phyloP scores from a whole-genome alignment of 148 eudicot species.

The Fagopyrum homotropicum region DNA sequence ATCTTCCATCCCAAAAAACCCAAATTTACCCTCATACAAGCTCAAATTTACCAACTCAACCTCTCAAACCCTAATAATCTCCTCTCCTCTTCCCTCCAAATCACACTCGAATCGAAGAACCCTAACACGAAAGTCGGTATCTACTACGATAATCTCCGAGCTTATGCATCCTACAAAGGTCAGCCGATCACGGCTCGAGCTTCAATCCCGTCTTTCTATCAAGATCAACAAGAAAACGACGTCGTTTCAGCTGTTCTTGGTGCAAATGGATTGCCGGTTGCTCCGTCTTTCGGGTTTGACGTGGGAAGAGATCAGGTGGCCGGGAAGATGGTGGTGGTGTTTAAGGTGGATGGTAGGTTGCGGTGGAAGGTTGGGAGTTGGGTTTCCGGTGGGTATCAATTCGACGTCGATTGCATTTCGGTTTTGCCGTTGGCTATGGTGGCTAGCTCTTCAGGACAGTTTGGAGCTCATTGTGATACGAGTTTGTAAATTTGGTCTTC shows the following conservation, averaged over 20 bases:
- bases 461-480: slow-evolving; percentile 10
- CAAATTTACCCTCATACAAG: slow-evolving; percentile 53
- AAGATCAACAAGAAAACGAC: slow-evolving; percentile 56
- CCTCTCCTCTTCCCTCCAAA: slow-evolving; percentile 65
- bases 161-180: slow-evolving; percentile 66
- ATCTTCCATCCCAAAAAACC: slow-evolving; percentile 81
- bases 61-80: slow-evolving; percentile 47
- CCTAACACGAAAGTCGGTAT: slow-evolving; percentile 72
- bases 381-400: slow-evolving; percentile 69
- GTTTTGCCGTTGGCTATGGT: slow-evolving; percentile 33
- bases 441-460: slow-evolving; percentile 4
- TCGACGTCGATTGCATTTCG: slow-evolving; percentile 58
- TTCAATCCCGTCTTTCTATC: slow-evolving; percentile 61
- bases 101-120: slow-evolving; percentile 55
- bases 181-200: slow-evolving; percentile 57
- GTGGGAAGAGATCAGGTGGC: slow-evolving; percentile 49
- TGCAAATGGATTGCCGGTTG: slow-evolving; percentile 54
- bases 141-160: slow-evolving; percentile 57
- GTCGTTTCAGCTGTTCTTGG: slow-evolving; percentile 42
- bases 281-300: slow-evolving; percentile 58
- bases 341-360: slow-evolving; percentile 51
- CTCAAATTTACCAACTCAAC: slow-evolving; percentile 58
- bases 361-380: slow-evolving; percentile 86
- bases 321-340: slow-evolving; percentile 42
- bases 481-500: background rate